These are phyloP conservation scores for Aspergillus carlsbadensis DNA, from an alignment of 495 filamentous ascomycete genomes.

Conservation along the genomic window DNA sequence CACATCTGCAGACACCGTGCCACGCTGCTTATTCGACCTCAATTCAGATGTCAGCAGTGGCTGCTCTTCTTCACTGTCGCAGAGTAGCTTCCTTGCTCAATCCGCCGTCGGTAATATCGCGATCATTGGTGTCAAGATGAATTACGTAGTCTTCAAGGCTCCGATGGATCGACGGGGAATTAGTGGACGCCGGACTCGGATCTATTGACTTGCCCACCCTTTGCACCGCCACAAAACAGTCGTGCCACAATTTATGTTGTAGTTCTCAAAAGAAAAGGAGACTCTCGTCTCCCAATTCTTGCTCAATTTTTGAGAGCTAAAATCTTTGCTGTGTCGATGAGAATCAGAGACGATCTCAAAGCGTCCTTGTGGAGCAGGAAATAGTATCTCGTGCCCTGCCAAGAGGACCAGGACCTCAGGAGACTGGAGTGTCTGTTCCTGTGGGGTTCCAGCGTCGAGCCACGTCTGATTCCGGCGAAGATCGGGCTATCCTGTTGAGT, in stretches of 20 bases:
- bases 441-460: conserved; percentile 1
- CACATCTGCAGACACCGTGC: not conserved
- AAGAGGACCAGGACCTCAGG: not conserved
- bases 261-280: not conserved
- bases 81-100: no score
- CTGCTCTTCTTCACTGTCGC: no score
- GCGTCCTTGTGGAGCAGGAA: not conserved
- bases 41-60: no score
- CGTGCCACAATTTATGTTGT: conserved; percentile 6
- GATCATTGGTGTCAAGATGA: not conserved
- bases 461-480: not conserved
- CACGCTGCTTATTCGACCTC: no score
- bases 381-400: not conserved
- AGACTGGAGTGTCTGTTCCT: not conserved
- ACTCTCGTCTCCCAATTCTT: not conserved
- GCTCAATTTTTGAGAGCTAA: not conserved
- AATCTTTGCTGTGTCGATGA: no score
- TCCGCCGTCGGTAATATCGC: not conserved
- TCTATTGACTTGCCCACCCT: conserved; percentile 11
- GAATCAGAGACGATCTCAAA: no score
- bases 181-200: conserved; percentile 15
- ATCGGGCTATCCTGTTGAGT: not conserved
- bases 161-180: conserved; percentile 11
- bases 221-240: conserved; percentile 19
- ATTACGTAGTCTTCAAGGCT: conserved; percentile 1